phyloP scores from a whole-genome alignment of 1,284 basidiomycete species.

The Trichosporon sp. region DNA sequence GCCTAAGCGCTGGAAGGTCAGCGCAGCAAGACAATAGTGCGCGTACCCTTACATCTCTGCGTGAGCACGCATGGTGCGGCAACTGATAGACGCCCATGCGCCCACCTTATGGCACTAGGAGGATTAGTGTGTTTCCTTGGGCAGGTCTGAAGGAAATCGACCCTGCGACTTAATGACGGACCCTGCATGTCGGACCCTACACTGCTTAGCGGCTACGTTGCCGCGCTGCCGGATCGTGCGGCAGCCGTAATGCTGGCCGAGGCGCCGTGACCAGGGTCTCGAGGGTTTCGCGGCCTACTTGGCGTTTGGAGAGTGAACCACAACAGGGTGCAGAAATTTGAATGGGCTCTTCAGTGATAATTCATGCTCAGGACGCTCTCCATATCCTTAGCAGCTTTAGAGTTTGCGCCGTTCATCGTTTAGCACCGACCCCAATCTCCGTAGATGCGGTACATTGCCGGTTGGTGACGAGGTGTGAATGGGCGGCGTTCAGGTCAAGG shows the following conservation, averaged over 20 bases:
- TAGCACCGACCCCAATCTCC: background rate
- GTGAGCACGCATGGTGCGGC: background rate
- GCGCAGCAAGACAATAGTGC: background rate
- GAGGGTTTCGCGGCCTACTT: background rate
- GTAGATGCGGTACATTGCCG: background rate
- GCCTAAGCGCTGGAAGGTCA: too few relatives aligned
- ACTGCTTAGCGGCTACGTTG: background rate
- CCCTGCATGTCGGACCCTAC: background rate
- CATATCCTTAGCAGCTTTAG: background rate
- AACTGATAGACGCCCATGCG: background rate
- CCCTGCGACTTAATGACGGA: background rate
- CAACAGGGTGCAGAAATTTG: too few relatives aligned
- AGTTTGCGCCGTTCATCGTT: background rate
- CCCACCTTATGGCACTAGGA: background rate
- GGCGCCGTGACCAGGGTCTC: background rate
- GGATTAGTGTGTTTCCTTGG: background rate
- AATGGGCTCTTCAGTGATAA: background rate
- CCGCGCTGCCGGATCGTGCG: background rate
- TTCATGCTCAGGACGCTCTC: background rate
- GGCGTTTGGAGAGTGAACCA: too few relatives aligned
- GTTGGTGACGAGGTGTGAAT: background rate
- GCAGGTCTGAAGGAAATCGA: background rate
- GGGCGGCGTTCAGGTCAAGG: background rate
- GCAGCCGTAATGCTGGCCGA: background rate
- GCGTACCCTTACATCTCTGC: too few relatives aligned